A percentile compares a stretch with the other conserved stretches of the same genome.
These are phyloP conservation scores for Aquilaria yunnanensis DNA, from an alignment of 345 rosid genomes.

Conservation along the genomic window DNA sequence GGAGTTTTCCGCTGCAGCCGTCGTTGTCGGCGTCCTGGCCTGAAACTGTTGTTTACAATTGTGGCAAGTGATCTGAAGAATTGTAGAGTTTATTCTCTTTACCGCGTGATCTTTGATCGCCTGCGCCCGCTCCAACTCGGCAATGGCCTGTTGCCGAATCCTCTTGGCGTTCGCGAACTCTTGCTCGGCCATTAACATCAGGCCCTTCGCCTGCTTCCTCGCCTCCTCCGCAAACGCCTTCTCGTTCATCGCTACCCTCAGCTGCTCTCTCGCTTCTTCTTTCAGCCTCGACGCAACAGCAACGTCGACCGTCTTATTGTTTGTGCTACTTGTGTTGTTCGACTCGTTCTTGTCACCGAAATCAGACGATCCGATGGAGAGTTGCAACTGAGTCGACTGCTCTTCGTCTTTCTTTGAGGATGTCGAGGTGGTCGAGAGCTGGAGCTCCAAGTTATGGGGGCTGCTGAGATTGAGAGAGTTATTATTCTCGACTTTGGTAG, in stretches of 20 bases:
- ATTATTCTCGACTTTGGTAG: slow-evolving; percentile 10
- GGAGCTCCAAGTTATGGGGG: slow-evolving; percentile 54
- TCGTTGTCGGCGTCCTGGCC: slow-evolving; percentile 15
- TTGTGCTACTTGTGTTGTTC: not conserved
- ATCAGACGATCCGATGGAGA: slow-evolving; percentile 54
- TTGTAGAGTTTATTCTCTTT: slow-evolving; percentile 52
- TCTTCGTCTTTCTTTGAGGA: slow-evolving; percentile 29
- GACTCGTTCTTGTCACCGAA: slow-evolving; percentile 23
- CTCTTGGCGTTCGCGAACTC: slow-evolving; percentile 75
- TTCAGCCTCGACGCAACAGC: slow-evolving; percentile 21
- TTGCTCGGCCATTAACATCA: slow-evolving; percentile 72
- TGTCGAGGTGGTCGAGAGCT: slow-evolving; percentile 36
- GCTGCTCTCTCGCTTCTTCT: slow-evolving; percentile 36
- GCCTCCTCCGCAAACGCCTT: slow-evolving; percentile 54
- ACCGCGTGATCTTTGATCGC: slow-evolving; percentile 55
- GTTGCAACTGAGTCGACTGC: slow-evolving; percentile 49
- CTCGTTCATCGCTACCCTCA: slow-evolving; percentile 55
- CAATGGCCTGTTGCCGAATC: slow-evolving; percentile 72
- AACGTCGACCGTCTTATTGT: slow-evolving; percentile 11
- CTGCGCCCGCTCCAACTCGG: slow-evolving; percentile 66
- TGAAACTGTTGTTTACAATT: slow-evolving; percentile 66
- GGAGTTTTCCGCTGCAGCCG: slow-evolving; percentile 32
- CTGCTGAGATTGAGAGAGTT: too few species aligned
- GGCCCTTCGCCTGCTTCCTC: slow-evolving; percentile 54
- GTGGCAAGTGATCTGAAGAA: slow-evolving; percentile 71